Percentiles rank a stretch among this genome's conserved stretches.
Conservation (phyloP, 805 yeast species). For the Sugiyamaella marilandica region DNA sequence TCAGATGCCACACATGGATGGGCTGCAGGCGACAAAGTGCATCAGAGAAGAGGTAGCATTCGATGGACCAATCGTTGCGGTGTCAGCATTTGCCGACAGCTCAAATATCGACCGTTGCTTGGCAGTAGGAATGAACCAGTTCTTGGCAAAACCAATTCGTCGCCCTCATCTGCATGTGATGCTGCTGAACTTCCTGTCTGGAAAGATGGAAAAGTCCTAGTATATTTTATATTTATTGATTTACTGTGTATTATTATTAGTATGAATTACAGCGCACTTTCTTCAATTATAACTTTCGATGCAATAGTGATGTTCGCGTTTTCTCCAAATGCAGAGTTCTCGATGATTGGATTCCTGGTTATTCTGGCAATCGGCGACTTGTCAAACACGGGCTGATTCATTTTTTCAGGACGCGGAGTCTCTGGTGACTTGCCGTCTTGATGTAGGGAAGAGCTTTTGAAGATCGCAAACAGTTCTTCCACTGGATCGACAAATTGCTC, state of each 20-base stretch:
- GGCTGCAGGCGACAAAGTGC: constrained; percentile 72
- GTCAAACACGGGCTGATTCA: background rate
- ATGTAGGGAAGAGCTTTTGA: background rate
- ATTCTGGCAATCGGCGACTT: background rate
- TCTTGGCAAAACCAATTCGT: constrained; percentile 81
- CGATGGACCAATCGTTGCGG: constrained; percentile 77
- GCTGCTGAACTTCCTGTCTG: constrained; percentile 25
- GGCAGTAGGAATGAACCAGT: constrained; percentile 89
- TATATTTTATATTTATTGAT: background rate
- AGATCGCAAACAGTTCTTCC: background rate
- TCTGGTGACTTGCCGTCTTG: background rate
- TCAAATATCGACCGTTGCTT: constrained; percentile 73
- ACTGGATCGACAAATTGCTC: background rate
- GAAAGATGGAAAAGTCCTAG: background rate
- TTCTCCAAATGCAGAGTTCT: background rate
- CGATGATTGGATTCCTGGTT: background rate
- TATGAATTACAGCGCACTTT: background rate
- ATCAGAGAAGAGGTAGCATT: constrained; percentile 61
- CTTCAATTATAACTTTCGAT: too few relatives aligned
- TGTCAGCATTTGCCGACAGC: constrained; percentile 94
- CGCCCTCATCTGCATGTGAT: constrained; percentile 62
- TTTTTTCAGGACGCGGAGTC: background rate
- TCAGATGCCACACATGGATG: constrained; percentile 94
- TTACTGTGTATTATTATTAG: background rate
- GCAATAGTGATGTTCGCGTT: background rate